phyloP scores from a whole-genome alignment of 2,329 filamentous ascomycete genomes.

The Fusarium sp. region DNA sequence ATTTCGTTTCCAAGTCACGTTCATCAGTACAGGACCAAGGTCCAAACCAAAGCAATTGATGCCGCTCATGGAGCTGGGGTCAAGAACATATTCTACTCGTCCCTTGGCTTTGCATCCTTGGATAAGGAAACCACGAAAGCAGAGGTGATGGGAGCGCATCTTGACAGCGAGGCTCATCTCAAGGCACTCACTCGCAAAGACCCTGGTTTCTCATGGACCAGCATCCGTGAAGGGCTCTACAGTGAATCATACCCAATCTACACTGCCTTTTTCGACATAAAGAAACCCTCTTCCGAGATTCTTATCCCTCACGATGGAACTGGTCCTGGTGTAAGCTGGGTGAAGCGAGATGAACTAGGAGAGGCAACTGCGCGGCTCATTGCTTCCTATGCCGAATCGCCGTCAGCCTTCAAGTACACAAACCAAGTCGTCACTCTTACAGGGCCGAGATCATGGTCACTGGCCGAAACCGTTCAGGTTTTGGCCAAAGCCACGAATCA shows the following conservation, averaged over 20 bases:
- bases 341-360: constrained; percentile 33
- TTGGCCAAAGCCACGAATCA: not conserved
- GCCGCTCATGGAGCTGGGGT: constrained; percentile 23
- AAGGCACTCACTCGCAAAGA: not conserved
- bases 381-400: constrained; percentile 7
- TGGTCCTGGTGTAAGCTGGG: constrained; percentile 26
- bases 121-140: not conserved
- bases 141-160: constrained; percentile 32
- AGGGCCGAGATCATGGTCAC: constrained; percentile 2
- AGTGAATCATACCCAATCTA: constrained; percentile 36
- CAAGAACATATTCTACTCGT: constrained; percentile 32
- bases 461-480: constrained; percentile 10
- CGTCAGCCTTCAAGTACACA: not conserved
- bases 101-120: constrained; percentile 10
- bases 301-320: constrained; percentile 26
- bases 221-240: constrained; percentile 31
- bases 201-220: constrained; percentile 16
- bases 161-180: constrained; percentile 27
- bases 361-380: constrained; percentile 29
- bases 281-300: not conserved
- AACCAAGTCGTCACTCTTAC: constrained; percentile 25
- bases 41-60: constrained; percentile 18
- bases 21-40: constrained; percentile 19
- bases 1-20: constrained; percentile 38
- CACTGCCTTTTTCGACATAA: constrained; percentile 25